Base-by-base conservation (phyloP, 2,329 filamentous ascomycete species). In the Talaromyces sp. region DNA sequence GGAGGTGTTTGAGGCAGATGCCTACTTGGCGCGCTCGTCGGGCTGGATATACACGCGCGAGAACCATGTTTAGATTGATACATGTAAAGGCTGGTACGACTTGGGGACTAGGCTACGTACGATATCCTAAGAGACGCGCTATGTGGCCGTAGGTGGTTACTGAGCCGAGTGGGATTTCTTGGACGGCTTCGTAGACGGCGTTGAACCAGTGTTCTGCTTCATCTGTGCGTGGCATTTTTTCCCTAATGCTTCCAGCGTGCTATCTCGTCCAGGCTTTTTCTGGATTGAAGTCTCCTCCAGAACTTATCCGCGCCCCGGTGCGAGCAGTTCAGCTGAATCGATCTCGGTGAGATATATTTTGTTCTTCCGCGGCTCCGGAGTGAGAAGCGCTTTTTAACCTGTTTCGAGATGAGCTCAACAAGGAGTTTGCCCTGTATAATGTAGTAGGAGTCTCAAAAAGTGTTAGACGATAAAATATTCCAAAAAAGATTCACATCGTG, bases 121-220 rank as follows among this genome's bases (percentile, higher is more conserved):
- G 86, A 74, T 84, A 84, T 60, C 86, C 87, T 3, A 89, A 75
- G 37, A 89, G 77, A 16, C 76, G 77, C n/a, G 87, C 87, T 64
- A 89, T 88, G 70, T 89, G 87, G 2, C 91, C 92, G 75, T 98
- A 98, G 56, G 87, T 91, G 1, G 93, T 97, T 49, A 97, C 93
- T 74, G 85, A 90, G 67, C 94, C 94, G 9, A 78, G 74, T 0
- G 95, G 94, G 37, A 98, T 90, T 75, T 97, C 88, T 76, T 94
- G 91, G 3, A 97, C 86, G 14, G 93, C 92, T 66, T 83, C 81
- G 80, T 96, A 97, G 59, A 97, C 93, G 52, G 90, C 83, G 67
- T 81, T 78, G 68, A 80, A 80, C 80, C 80, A 83, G 74, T 75
- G 78, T 67, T 82, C 79, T 41, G 80, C 80, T 72, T 83, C 81